These are phyloP conservation scores for Gastrodia elata DNA, from an alignment of 106 monocot genomes.

Conservation along the genomic window DNA sequence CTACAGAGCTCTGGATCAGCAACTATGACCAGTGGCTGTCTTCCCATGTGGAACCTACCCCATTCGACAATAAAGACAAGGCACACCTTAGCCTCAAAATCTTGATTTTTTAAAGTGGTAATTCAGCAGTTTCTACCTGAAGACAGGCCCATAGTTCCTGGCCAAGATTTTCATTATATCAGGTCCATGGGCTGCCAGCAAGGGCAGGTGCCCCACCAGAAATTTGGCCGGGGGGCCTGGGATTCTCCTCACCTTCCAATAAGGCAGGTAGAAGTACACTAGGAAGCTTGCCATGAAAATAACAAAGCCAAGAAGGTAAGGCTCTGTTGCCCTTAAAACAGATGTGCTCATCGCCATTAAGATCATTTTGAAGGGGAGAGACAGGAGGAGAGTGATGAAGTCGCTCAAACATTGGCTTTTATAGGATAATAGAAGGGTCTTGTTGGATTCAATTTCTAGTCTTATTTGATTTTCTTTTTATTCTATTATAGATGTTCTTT, in stretches of 20 bases:
- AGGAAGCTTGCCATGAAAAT: conserved; percentile 11
- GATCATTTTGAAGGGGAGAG: not conserved
- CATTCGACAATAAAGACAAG: not conserved
- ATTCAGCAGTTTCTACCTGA: conserved; percentile 16
- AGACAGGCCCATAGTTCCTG: conserved; percentile 34
- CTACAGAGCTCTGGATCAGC: conserved; percentile 69
- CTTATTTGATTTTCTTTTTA: no score
- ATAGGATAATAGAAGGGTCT: not conserved
- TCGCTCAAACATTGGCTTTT: no score
- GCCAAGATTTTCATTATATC: conserved; percentile 26
- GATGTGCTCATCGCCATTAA: not conserved
- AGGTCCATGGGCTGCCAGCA: conserved; percentile 34
- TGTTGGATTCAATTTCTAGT: no score
- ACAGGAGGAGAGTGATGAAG: not conserved
- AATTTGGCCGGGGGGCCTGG: conserved; percentile 35
- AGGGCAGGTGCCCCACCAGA: conserved; percentile 37
- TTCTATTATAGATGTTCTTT: no score
- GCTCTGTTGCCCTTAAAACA: not conserved
- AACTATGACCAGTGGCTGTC: conserved; percentile 65
- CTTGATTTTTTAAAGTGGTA: not conserved
- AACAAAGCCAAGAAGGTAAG: not conserved
- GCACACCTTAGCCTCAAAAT: not conserved
- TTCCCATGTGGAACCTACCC: conserved; percentile 69
- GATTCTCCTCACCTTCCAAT: conserved; percentile 34
- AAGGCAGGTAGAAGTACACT: conserved; percentile 33